Conservation (phyloP, 1,284 basidiomycete genomes). For the Marasmius tenuissimus region DNA sequence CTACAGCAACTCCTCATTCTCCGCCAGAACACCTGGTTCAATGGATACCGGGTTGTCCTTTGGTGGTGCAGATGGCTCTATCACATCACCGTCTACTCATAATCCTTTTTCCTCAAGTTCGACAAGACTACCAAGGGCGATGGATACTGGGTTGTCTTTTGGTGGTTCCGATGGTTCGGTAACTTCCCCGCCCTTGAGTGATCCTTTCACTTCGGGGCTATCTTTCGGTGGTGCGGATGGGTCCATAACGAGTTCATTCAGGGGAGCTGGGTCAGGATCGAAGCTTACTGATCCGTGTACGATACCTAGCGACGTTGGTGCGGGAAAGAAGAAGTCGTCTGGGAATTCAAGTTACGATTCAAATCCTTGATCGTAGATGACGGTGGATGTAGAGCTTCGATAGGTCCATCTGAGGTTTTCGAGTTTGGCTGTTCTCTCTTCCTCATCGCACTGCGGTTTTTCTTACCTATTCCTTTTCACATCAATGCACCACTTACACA, state of each 20-base stretch:
- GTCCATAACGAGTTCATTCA: constrained; percentile 39
- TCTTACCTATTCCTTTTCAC: too few relatives aligned
- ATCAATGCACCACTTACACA: too few relatives aligned
- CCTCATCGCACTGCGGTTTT: too few relatives aligned
- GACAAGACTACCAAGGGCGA: constrained; percentile 16
- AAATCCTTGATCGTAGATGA: constrained; percentile 62
- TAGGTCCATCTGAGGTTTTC: constrained; percentile 42
- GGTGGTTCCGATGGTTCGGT: constrained; percentile 21
- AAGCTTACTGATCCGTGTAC: constrained; percentile 32
- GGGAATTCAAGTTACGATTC: constrained; percentile 19
- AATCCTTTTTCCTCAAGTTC: constrained; percentile 6
- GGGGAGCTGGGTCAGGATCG: constrained; percentile 1
- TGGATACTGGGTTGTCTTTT: constrained; percentile 17
- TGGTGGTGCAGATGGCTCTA: constrained; percentile 22
- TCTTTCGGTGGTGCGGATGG: constrained; percentile 65
- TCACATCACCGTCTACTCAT: too few relatives aligned
- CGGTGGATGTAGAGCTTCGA: constrained; percentile 97
- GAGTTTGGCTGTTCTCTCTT: too few relatives aligned
- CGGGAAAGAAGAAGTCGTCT: constrained; percentile 26
- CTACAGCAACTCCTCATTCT: constrained; percentile 9
- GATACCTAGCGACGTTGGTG: constrained; percentile 28
- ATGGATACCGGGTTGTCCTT: constrained; percentile 13
- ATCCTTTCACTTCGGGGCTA: constrained; percentile 22
- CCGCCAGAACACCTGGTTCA: constrained; percentile 10
- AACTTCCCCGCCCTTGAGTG: too few relatives aligned